Evolutionary conservation across 2,329 filamentous ascomycete species (phyloP).

Genomic region (Simplicillium aogashimaense): DNA sequence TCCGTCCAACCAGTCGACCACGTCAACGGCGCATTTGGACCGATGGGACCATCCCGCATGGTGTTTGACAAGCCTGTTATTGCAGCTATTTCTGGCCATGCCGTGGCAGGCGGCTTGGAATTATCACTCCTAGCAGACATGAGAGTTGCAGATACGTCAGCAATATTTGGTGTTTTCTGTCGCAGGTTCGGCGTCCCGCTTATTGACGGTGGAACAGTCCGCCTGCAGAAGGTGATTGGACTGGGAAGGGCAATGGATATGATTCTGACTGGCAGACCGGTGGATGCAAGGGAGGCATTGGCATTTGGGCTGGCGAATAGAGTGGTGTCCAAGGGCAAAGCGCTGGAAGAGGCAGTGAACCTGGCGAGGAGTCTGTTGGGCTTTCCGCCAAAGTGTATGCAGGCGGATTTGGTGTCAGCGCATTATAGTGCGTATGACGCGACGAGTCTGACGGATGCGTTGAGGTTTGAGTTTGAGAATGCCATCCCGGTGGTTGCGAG

Average conservation of each 20-base stretch:
- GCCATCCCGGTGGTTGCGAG: conserved; percentile 28
- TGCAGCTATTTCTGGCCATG: conserved; percentile 38
- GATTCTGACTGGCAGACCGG: conserved; percentile 42
- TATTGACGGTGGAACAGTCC: conserved; percentile 37
- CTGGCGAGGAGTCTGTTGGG: conserved; percentile 34
- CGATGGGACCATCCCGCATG: conserved; percentile 42
- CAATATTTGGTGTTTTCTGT: conserved; percentile 46
- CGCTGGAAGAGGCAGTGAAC: conserved; percentile 34
- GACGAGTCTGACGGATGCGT: conserved; percentile 36
- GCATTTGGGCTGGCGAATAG: conserved; percentile 41
- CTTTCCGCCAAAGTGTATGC: conserved; percentile 44
- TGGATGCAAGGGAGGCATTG: conserved; percentile 37
- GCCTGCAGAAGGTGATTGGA: conserved; percentile 39
- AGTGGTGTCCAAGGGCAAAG: conserved; percentile 38
- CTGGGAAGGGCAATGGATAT: conserved; percentile 44
- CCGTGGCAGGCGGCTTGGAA: conserved; percentile 44
- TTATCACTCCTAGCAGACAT: conserved; percentile 42
- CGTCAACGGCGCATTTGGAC: conserved; percentile 21
- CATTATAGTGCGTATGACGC: conserved; percentile 42
- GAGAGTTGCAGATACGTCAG: conserved; percentile 40
- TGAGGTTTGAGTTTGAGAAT: conserved; percentile 34
- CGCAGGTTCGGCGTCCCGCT: conserved; percentile 27
- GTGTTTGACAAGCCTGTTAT: conserved; percentile 41
- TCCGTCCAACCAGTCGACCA: conserved; percentile 5
- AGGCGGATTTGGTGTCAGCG: conserved; percentile 32